Base-by-base conservation (phyloP, 2,329 filamentous ascomycete species). In the Sordariomycetes sp. region DNA sequence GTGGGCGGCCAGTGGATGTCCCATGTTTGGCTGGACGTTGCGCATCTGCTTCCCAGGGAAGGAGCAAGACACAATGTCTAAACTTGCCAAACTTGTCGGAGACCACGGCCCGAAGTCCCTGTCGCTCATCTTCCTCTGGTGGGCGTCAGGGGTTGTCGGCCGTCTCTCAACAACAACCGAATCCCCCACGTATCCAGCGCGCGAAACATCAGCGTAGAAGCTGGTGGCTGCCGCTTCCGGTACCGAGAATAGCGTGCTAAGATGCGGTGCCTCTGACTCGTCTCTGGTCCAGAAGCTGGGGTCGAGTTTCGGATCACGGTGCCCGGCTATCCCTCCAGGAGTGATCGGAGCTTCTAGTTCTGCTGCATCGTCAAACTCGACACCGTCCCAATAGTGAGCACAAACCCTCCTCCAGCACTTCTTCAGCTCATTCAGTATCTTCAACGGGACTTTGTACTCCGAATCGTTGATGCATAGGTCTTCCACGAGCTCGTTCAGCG, bases 401-500 rank as follows among this genome's bases (percentile, higher is more conserved):
- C 88, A 96, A 15, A 92, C 85, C 33, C 88, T 75, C 54, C 88
- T 80, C 92, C 92, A 98, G 53, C 92, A 96, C 54, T 94, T 93
- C 57, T 98, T 98, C 41, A 98, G 64, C 57, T 98, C 92, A 20
- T 82, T 79, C 23, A 98, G 68, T 43, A 96, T 94, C 57, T 95
- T 95, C 39, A 94, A 45, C 33, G 72, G 73, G 3, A 73, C 68
- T 42, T 72, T 75, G 11, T 60, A 57, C 16, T 55, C 59, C 23
- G 51, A 49, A 3, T 53, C 46, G 14, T 70, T 61, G 27, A 63
- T 55, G 1, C 63, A 62, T 8, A 79, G 50, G 39, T 79, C 74
- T 12, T 68, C 62, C 4, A 75, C 68, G 30, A 80, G 70, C 32
- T 68, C 64, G 53, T 96, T 95, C 38, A 95, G 68, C 8, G 87